Conservation (phyloP, 2,329 filamentous ascomycete species). For the Aspergillus chevalieri region DNA sequence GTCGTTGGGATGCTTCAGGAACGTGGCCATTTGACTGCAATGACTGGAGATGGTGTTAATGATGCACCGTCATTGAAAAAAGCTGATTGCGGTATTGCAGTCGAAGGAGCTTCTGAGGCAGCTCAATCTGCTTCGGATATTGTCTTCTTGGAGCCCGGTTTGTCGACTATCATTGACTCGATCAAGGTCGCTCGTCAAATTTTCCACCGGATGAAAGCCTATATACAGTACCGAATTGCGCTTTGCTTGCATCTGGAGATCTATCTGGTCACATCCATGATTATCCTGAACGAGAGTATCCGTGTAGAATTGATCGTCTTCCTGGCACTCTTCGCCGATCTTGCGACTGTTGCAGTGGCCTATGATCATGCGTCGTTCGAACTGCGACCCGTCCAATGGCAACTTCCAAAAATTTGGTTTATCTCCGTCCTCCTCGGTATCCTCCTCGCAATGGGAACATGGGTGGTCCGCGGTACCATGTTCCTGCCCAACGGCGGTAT, state of each 20-base stretch:
- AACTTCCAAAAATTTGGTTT: slow-evolving; percentile 76
- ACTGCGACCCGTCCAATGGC: slow-evolving; percentile 71
- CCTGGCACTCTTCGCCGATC: slow-evolving; percentile 71
- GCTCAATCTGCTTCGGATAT: slow-evolving; percentile 69
- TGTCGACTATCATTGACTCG: slow-evolving; percentile 65
- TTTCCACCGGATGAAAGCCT: slow-evolving; percentile 73
- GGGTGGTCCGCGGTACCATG: slow-evolving; percentile 66
- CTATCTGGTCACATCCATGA: slow-evolving; percentile 71
- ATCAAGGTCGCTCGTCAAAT: slow-evolving; percentile 70
- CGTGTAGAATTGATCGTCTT: slow-evolving; percentile 70
- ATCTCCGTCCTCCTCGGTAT: slow-evolving; percentile 56
- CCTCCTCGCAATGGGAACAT: slow-evolving; percentile 65
- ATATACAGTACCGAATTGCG: slow-evolving; percentile 71
- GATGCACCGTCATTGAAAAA: slow-evolving; percentile 69
- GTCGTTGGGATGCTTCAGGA: slow-evolving; percentile 71
- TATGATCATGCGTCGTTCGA: slow-evolving; percentile 79
- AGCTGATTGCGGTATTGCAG: slow-evolving; percentile 67
- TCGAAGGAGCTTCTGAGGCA: slow-evolving; percentile 66
- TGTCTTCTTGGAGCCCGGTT: slow-evolving; percentile 65
- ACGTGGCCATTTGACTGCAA: slow-evolving; percentile 64
- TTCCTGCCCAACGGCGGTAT: slow-evolving; percentile 66
- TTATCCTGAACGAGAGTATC: slow-evolving; percentile 74
- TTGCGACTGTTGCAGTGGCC: slow-evolving; percentile 74
- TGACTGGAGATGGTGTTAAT: slow-evolving; percentile 72
- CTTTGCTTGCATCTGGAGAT: slow-evolving; percentile 69